Evolutionary conservation across 1,284 basidiomycete species (phyloP), one percentile per base, ranked within the genome.

Genomic region (Meira miltonrushii): DNA sequence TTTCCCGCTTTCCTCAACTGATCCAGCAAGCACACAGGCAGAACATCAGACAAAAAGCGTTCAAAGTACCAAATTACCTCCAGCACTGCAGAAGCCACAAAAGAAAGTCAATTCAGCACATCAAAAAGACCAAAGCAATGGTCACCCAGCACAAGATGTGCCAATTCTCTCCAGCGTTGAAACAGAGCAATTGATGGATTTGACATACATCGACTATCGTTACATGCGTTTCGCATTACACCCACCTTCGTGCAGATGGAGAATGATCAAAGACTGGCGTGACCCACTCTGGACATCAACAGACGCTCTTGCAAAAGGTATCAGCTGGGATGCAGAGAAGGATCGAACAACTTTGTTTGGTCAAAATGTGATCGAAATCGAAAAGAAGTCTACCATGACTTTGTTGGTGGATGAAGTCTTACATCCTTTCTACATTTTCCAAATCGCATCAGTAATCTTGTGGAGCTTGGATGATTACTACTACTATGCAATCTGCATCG

Each of bases 401-500:
- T 83, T 99, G 1, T 82, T 98, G 8, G 81, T 97, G 43, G 92
- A 98, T 70, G 95, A 63, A 55, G 62, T 69, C 52, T 62, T 66
- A 47, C 61, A 61, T 47, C 61, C 57, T n/a, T 59, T 63, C 54
- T 66, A 64, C 68, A 88, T 98, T 58, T 99, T 99, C 79, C 95
- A 99, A 83, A 88, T 98, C 67, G 92, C 92, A 51, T 95, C 92
- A 64, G 90, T 98, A 68, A 81, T 90, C 23, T 81, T 99, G 10
- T 98, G 95, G 95, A 88, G 88, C 2, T 71, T 97, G 57, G 95
- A 99, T 72, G 85, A 97, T 69, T 81, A 81, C 64, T 94, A 89
- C 78, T 96, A 95, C 77, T 98, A 98, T 78, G 95, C 94, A 2
- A 94, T 94, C 70, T 97, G 93, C 72, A 99, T 98, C 67, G 91